phyloP scores from a whole-genome alignment of 805 yeast species.

The Lipomyces japonicus region DNA sequence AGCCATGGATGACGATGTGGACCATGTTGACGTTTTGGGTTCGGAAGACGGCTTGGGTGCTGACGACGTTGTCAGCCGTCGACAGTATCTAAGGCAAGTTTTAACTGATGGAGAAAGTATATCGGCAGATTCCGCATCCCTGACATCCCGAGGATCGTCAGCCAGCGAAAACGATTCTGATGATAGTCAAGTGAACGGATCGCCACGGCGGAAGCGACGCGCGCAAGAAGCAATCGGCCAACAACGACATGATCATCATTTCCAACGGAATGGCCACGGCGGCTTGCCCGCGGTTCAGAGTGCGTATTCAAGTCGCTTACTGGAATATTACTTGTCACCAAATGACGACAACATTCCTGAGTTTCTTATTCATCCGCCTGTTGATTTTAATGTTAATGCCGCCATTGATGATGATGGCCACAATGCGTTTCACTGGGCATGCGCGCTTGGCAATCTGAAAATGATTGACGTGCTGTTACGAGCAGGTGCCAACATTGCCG shows the following conservation, averaged over 20 bases:
- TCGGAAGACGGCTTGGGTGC: slow-evolving; percentile 4
- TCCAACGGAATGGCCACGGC: slow-evolving; percentile 12
- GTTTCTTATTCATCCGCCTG: slow-evolving; percentile 59
- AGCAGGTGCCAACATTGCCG: slow-evolving; percentile 67
- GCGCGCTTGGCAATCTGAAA: slow-evolving; percentile 83
- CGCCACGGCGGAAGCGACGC: slow-evolving; percentile 5
- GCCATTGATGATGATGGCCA: slow-evolving; percentile 93
- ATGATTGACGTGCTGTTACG: slow-evolving; percentile 71
- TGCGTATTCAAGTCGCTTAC: slow-evolving; percentile 46
- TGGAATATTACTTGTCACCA: slow-evolving; percentile 54
- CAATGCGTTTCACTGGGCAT: slow-evolving; percentile 95
- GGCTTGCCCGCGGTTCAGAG: slow-evolving; percentile 35
- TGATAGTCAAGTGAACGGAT: slow-evolving; percentile 15
- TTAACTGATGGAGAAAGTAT: slow-evolving; percentile 26
- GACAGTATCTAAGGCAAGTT: slow-evolving; percentile 30
- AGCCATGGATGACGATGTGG: slow-evolving; percentile 16
- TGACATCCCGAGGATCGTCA: slow-evolving; percentile 42
- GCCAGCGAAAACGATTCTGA: slow-evolving; percentile 56
- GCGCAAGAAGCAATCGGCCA: neutral
- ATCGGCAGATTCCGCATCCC: slow-evolving; percentile 32
- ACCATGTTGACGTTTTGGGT: slow-evolving; percentile 8
- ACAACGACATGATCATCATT: slow-evolving; percentile 10
- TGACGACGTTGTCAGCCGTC: neutral
- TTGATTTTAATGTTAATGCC: slow-evolving; percentile 65
- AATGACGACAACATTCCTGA: slow-evolving; percentile 61